phyloP scores from a whole-genome alignment of 192 early-diverging fungal species.

The Linnemannia schmuckeri region DNA sequence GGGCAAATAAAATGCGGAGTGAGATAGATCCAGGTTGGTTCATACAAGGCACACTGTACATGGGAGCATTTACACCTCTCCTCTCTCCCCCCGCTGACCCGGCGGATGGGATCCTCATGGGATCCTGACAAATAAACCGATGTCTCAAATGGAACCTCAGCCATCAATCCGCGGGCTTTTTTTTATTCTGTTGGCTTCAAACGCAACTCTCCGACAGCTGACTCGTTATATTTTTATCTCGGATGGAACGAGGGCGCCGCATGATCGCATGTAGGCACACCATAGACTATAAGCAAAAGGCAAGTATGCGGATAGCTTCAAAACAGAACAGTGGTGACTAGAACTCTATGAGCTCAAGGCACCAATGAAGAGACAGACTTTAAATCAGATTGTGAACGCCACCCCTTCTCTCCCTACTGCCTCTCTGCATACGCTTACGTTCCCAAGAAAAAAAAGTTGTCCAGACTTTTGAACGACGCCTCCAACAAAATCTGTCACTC shows the following conservation, averaged over 20 bases:
- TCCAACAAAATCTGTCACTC: not conserved
- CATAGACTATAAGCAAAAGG: too few species aligned
- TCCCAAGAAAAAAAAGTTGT: not conserved
- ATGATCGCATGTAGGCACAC: too few species aligned
- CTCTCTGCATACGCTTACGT: not conserved
- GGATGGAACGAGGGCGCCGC: too few species aligned
- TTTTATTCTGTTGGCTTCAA: not conserved
- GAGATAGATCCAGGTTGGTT: not conserved
- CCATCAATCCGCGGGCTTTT: not conserved
- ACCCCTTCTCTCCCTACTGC: not conserved
- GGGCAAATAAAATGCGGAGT: not conserved
- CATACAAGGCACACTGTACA: not conserved
- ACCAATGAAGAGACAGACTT: not conserved
- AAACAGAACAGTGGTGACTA: too few species aligned
- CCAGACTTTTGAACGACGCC: not conserved
- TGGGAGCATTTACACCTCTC: not conserved
- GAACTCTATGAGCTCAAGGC: too few species aligned
- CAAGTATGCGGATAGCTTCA: too few species aligned
- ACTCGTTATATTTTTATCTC: conserved; percentile 1
- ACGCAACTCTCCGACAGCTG: not conserved
- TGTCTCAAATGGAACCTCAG: not conserved
- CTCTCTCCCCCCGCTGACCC: not conserved
- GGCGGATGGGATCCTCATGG: not conserved
- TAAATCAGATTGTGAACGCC: not conserved
- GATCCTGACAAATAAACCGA: not conserved